Conservation (phyloP, 2,329 filamentous ascomycete species). For the Setomelanomma holmii region DNA sequence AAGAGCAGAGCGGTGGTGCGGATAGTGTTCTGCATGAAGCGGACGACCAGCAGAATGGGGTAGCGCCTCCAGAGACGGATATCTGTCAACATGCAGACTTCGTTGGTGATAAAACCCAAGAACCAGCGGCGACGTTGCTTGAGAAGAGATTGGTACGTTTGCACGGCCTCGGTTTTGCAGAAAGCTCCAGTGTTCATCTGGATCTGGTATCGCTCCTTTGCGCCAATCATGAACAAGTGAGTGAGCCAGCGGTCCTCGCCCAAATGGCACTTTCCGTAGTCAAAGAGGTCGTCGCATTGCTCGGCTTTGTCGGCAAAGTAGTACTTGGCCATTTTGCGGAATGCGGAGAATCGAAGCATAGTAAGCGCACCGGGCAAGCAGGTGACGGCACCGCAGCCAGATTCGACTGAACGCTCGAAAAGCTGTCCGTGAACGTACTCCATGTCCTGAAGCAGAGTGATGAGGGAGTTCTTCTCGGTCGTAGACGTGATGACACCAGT, state of each 20-base stretch:
- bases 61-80: constrained; percentile 90
- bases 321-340: constrained; percentile 95
- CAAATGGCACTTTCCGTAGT: constrained; percentile 93
- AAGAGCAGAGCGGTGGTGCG: constrained; percentile 92
- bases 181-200: constrained; percentile 98
- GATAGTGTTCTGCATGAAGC: constrained; percentile 96
- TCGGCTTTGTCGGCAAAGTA: constrained; percentile 98
- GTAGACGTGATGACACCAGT: constrained; percentile 97
- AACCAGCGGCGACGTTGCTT: constrained; percentile 98
- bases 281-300: constrained; percentile 93
- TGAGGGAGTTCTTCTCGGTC: constrained; percentile 83
- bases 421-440: constrained; percentile 97
- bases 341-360: constrained; percentile 94
- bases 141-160: constrained; percentile 82
- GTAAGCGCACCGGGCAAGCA: constrained; percentile 95
- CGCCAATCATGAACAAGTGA: constrained; percentile 98
- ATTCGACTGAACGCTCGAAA: constrained; percentile 94
- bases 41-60: constrained; percentile 81
- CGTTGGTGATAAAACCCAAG: constrained; percentile 95
- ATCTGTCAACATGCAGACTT: constrained; percentile 97
- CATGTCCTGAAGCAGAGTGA: constrained; percentile 95
- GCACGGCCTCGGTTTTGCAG: constrained; percentile 97
- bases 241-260: constrained; percentile 97
- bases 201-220: constrained; percentile 91
- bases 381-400: constrained; percentile 90